Evolutionary conservation across 2,329 filamentous ascomycete genomes (phyloP), one percentile per base, ranked within the genome.

Genomic region (Trichoderma sp.): DNA sequence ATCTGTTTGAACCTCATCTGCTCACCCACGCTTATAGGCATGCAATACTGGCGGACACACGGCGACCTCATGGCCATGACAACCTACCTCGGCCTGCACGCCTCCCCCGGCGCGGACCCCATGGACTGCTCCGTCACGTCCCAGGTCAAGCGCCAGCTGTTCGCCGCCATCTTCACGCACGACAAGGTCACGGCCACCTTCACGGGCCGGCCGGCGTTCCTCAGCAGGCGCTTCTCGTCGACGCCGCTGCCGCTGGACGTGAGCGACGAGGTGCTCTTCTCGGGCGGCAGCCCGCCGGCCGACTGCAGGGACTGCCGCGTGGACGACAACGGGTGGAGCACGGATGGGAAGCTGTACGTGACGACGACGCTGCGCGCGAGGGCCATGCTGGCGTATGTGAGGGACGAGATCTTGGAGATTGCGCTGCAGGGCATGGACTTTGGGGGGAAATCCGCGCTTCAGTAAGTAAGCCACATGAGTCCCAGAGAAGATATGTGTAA

Each of bases 251-350:
- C 66, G 15, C 64, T 67, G 5, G 66, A 67, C 12, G n/a, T 67
- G 19, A 52, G 44, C 17, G 66, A 67, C 24, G 58, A 66, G 12
- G 14, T 66, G 2, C 5, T 66, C n/a, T 1, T 67, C 17, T 50
- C 56, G 3, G 17, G 39, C 34, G 7, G 7, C 1, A 19, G 41
- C 5, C 45, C 47, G 7, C 17, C 43, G 0, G 24, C 43, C 7
- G 14, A 45, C 4, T 50, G 15, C 57, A 28, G 9, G 1, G 63
- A 66, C 14, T 56, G 39, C 34, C 47, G 54, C 3, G 57, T 67
- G 15, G 66, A 67, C 30, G 64, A 63, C 7, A 47, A 66, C 10
- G 66, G 66, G 19, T 67, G 66, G 66, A 67, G 66, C n/a, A 67
- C 41, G 1, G 52, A 63, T 48, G 64, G 66, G 3, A 54, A 44